Conservation (phyloP, 2,329 filamentous ascomycete genomes). For the Periconia digitata region DNA sequence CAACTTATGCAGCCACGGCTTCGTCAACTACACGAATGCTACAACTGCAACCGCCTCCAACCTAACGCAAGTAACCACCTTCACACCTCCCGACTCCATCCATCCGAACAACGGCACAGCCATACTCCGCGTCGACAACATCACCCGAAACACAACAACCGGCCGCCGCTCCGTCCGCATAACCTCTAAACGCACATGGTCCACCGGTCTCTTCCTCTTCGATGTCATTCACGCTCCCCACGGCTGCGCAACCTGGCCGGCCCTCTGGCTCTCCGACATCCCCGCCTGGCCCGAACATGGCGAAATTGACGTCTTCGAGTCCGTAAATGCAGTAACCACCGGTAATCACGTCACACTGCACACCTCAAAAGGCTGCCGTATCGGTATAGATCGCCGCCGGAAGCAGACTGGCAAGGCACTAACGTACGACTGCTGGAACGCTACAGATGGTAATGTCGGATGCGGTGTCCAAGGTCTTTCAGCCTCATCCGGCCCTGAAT, state of each 20-base stretch:
- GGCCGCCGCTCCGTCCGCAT: conserved; percentile 28
- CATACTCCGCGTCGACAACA: conserved; percentile 46
- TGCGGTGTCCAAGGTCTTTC: conserved; percentile 33
- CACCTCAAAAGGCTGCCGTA: conserved; percentile 20
- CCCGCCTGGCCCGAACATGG: conserved; percentile 29
- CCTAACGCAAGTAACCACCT: conserved; percentile 12
- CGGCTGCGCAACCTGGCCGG: conserved; percentile 27
- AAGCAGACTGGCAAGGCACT: conserved; percentile 49
- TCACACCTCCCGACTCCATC: conserved; percentile 1
- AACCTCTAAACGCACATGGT: conserved; percentile 25
- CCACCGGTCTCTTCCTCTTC: conserved; percentile 29
- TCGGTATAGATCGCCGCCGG: conserved; percentile 14
- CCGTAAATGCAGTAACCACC: conserved; percentile 20
- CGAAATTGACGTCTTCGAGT: conserved; percentile 34
- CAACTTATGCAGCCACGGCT: conserved; percentile 9
- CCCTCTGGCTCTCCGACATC: conserved; percentile 31
- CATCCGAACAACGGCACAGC: conserved; percentile 6
- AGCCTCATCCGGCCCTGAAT: conserved; percentile 21
- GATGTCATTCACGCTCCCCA: conserved; percentile 30
- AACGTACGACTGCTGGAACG: conserved; percentile 45
- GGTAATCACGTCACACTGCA: conserved; percentile 34
- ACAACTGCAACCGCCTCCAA: conserved; percentile 13
- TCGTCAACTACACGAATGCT: conserved; percentile 23
- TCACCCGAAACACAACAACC: conserved; percentile 22
- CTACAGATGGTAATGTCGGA: conserved; percentile 26